Evolutionary conservation across 176 grass and related monocot species (phyloP).

Genomic region (Cenchrus purpureus): DNA sequence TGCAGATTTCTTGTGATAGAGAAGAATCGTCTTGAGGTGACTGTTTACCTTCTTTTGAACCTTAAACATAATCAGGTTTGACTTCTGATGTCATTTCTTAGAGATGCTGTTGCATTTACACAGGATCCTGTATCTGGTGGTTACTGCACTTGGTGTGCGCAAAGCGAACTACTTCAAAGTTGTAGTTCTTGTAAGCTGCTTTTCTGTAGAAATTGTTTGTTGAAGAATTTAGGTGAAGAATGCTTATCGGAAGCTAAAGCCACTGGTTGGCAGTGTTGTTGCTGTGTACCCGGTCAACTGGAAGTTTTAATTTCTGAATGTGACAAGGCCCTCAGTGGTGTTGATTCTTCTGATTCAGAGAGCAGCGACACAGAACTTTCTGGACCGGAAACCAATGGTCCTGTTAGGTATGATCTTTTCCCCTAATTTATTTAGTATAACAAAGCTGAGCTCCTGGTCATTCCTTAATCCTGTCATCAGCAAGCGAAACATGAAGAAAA

Average conservation of each 20-base stretch:
- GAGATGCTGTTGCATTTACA: slow-evolving; percentile 11
- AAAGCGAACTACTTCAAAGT: slow-evolving; percentile 72
- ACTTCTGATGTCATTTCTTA: slow-evolving; percentile 16
- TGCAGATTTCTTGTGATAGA: slow-evolving; percentile 91
- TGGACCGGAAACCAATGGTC: slow-evolving; percentile 48
- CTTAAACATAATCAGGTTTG: background rate
- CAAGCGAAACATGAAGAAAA: slow-evolving; percentile 74
- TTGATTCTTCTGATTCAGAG: slow-evolving; percentile 73
- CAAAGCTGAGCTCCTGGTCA: background rate
- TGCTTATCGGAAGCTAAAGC: slow-evolving; percentile 65
- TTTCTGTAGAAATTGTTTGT: slow-evolving; percentile 78
- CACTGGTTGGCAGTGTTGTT: slow-evolving; percentile 83
- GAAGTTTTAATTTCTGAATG: slow-evolving; percentile 72
- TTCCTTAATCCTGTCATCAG: slow-evolving; percentile 41
- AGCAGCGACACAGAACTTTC: slow-evolving; percentile 59
- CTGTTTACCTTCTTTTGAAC: slow-evolving; percentile 18
- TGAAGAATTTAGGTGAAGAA: slow-evolving; percentile 84
- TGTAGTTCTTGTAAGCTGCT: slow-evolving; percentile 85
- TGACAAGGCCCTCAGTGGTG: slow-evolving; percentile 60
- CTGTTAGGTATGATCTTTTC: slow-evolving; percentile 56
- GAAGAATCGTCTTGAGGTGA: slow-evolving; percentile 82
- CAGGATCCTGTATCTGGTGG: slow-evolving; percentile 61
- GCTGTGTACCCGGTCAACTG: slow-evolving; percentile 75
- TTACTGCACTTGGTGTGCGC: slow-evolving; percentile 94
- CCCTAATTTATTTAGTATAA: slow-evolving; percentile 16